Conservation (phyloP, 2,329 filamentous ascomycete genomes). For the Polytolypa hystricis region DNA sequence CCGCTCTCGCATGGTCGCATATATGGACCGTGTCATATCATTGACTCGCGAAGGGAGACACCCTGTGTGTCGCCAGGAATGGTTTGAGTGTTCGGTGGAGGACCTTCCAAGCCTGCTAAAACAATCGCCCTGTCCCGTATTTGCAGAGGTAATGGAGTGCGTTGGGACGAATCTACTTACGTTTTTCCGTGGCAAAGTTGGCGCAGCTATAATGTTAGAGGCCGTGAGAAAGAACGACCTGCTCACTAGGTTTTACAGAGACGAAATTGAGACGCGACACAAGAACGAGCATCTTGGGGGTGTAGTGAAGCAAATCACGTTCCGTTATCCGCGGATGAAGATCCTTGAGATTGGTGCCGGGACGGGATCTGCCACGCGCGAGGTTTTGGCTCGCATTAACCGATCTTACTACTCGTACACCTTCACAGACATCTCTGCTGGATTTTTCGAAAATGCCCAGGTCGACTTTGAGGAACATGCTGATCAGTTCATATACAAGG, state of each 20-base stretch:
- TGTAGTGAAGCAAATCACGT: constrained; percentile 3
- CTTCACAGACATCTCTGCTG: constrained; percentile 15
- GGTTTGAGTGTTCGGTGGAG: no score
- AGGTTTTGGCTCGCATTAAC: neutral
- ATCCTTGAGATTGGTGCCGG: constrained; percentile 9
- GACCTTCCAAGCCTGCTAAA: no score
- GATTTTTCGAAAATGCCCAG: constrained; percentile 11
- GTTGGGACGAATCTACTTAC: no score
- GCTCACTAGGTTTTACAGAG: constrained; percentile 1
- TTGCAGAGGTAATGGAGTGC: no score
- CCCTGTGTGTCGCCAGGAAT: no score
- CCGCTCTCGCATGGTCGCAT: no score
- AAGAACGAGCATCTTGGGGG: neutral
- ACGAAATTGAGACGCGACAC: neutral
- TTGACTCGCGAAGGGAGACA: no score
- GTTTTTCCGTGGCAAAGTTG: neutral
- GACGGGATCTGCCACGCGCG: constrained; percentile 2
- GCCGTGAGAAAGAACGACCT: neutral
- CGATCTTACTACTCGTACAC: constrained; percentile 8
- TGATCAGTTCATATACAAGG: constrained; percentile 6
- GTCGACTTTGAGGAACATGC: constrained; percentile 3
- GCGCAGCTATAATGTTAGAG: constrained; percentile 1
- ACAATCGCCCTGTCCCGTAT: no score
- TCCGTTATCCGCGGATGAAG: constrained; percentile 5
- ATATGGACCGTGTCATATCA: no score